Evolutionary conservation across 2,329 filamentous ascomycete genomes (phyloP).

Genomic region (Monilinia vaccinii-corymbosi): DNA sequence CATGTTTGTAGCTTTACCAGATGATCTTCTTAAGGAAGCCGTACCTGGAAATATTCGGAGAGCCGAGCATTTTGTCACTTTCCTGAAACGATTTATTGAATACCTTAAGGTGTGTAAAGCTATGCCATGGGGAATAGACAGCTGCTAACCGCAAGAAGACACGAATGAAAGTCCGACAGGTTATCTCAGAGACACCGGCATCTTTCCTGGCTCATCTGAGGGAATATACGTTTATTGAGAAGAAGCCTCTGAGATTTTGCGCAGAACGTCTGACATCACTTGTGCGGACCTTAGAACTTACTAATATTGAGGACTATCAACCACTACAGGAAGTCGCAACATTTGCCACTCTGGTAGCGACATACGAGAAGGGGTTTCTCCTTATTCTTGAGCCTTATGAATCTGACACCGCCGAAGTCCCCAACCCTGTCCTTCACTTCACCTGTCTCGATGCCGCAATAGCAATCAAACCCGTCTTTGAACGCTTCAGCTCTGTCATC

Average conservation of each 20-base stretch:
- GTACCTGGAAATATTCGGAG: slow-evolving; percentile 93
- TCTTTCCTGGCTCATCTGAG: slow-evolving; percentile 90
- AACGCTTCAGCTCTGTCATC: slow-evolving; percentile 94
- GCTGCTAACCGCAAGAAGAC: slow-evolving; percentile 45
- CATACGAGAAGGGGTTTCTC: slow-evolving; percentile 92
- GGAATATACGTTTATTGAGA: slow-evolving; percentile 95
- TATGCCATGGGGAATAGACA: neutral
- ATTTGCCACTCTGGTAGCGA: slow-evolving; percentile 91
- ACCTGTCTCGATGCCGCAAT: slow-evolving; percentile 96
- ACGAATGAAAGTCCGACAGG: slow-evolving; percentile 94
- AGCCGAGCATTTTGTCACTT: slow-evolving; percentile 92
- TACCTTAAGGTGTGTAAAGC: slow-evolving; percentile 61
- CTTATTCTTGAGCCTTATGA: slow-evolving; percentile 97
- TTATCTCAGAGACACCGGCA: slow-evolving; percentile 92
- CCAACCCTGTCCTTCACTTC: slow-evolving; percentile 95
- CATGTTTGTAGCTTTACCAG: slow-evolving; percentile 59
- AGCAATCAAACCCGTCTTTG: slow-evolving; percentile 94
- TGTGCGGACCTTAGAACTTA: slow-evolving; percentile 87
- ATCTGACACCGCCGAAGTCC: slow-evolving; percentile 87
- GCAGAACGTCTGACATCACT: slow-evolving; percentile 90
- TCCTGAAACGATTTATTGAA: slow-evolving; percentile 93
- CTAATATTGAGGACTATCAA: slow-evolving; percentile 97
- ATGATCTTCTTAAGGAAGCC: slow-evolving; percentile 89
- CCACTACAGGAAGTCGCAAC: slow-evolving; percentile 95
- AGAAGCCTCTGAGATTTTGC: slow-evolving; percentile 89